Conservation (phyloP, 2,329 filamentous ascomycete genomes). For the Aphanocladium album region DNA sequence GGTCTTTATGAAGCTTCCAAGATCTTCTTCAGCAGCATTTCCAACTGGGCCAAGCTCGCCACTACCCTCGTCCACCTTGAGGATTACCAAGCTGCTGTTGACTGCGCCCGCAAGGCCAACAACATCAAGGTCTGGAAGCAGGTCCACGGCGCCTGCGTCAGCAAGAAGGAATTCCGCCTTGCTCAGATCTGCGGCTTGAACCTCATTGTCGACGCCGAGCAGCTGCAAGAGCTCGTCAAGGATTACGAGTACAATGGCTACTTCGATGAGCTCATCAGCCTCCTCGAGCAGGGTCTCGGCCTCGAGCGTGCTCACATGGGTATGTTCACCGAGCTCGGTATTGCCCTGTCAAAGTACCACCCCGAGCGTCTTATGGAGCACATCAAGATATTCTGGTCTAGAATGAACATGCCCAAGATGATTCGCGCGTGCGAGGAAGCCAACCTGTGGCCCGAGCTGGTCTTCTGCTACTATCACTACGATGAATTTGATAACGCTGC, state of each 20-base stretch:
- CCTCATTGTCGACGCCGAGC: slow-evolving; percentile 94
- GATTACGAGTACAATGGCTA: slow-evolving; percentile 97
- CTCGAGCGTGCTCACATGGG: slow-evolving; percentile 92
- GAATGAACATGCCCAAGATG: slow-evolving; percentile 97
- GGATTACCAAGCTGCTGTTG: slow-evolving; percentile 95
- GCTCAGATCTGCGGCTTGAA: slow-evolving; percentile 99
- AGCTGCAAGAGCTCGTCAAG: slow-evolving; percentile 85
- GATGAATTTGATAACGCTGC: slow-evolving; percentile 98
- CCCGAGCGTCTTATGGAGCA: slow-evolving; percentile 98
- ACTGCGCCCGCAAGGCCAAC: slow-evolving; percentile 97
- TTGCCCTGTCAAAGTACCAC: slow-evolving; percentile 90
- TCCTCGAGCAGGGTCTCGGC: slow-evolving; percentile 91
- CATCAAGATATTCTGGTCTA: slow-evolving; percentile 95
- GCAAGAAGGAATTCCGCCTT: slow-evolving; percentile 97
- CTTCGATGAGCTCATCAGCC: slow-evolving; percentile 93
- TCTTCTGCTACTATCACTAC: slow-evolving; percentile 97
- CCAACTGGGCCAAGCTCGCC: slow-evolving; percentile 98
- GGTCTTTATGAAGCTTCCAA: slow-evolving; percentile 94
- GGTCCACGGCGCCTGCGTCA: slow-evolving; percentile 92
- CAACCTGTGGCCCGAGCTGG: slow-evolving; percentile 93
- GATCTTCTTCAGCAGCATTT: slow-evolving; percentile 98
- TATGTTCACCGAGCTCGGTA: slow-evolving; percentile 91
- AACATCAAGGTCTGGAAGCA: slow-evolving; percentile 99
- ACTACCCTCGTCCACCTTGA: slow-evolving; percentile 95
- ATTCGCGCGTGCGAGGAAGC: slow-evolving; percentile 90